Evolutionary conservation across 75 land plant species (phyloP).

Genomic region (Cupressus sempervirens): DNA sequence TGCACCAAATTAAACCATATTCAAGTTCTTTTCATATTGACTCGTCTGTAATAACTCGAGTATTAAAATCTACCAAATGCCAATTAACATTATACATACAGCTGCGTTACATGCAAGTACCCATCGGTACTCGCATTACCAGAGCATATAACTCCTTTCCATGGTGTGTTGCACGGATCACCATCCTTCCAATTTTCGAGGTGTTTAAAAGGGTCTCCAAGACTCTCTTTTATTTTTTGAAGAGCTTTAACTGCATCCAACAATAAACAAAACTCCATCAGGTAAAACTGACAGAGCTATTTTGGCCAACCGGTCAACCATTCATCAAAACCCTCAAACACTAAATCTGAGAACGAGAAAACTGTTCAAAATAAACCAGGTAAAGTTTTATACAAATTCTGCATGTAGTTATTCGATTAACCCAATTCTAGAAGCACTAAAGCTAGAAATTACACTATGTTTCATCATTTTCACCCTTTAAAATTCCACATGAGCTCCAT

Average conservation of each 20-base stretch:
- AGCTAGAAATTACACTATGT: no score
- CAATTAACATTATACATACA: conserved; percentile 37
- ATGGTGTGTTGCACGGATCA: conserved; percentile 55
- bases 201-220: conserved; percentile 33
- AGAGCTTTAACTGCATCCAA: conserved; percentile 50
- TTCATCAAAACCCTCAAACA: background rate
- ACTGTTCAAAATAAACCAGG: background rate
- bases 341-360: background rate
- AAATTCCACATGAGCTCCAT: no score
- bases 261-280: background rate
- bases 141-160: conserved; percentile 64
- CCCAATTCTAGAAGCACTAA: no score
- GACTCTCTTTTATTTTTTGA: conserved; percentile 20
- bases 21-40: no score
- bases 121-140: conserved; percentile 22
- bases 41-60: no score
- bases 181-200: conserved; percentile 48
- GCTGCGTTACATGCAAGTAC: conserved; percentile 37
- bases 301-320: background rate
- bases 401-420: no score
- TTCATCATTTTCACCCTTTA: no score
- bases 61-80: background rate
- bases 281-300: background rate
- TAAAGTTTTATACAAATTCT: no score
- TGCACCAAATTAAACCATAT: no score